Percentiles rank a stretch among this genome's conserved stretches.
phyloP scores from a whole-genome alignment of 2,329 filamentous ascomycete genomes.

The Nectriaceae sp. region DNA sequence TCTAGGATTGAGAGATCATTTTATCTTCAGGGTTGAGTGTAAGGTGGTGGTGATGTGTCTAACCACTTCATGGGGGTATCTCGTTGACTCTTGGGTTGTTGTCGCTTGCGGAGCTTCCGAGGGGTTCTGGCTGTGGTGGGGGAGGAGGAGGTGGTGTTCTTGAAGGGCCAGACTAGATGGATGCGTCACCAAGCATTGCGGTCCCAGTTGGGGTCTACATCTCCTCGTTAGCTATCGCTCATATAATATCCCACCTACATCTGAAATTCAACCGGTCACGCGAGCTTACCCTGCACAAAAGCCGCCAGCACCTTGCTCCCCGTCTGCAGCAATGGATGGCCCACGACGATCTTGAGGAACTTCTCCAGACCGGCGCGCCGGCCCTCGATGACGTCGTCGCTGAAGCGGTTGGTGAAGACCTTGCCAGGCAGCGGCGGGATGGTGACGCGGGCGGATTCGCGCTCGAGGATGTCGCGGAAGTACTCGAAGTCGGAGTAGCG shows the following conservation, averaged over 20 bases:
- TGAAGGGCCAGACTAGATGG: constrained; percentile 23
- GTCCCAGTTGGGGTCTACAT: constrained; percentile 68
- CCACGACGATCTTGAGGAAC: constrained; percentile 96
- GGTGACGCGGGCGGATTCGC: constrained; percentile 89
- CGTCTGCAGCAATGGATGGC: constrained; percentile 93
- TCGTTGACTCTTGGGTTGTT: constrained; percentile 17
- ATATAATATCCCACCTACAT: background rate
- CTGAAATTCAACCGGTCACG: background rate
- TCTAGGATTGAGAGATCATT: too few relatives aligned
- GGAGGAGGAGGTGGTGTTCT: constrained; percentile 17
- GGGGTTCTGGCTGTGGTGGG: constrained; percentile 17
- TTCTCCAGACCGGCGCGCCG: constrained; percentile 87
- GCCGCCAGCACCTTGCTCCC: constrained; percentile 94
- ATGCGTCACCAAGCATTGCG: constrained; percentile 76
- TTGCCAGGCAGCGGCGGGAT: constrained; percentile 96
- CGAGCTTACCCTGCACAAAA: constrained; percentile 82
- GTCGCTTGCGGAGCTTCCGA: constrained; percentile 31
- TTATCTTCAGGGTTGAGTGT: too few relatives aligned
- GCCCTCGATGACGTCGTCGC: constrained; percentile 97
- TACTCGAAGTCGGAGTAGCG: constrained; percentile 99
- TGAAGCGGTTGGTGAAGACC: constrained; percentile 97
- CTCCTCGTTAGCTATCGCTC: background rate
- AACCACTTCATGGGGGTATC: constrained; percentile 22
- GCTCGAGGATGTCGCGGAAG: constrained; percentile 96
- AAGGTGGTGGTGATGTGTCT: too few relatives aligned